A percentile compares a stretch with the other conserved stretches of the same genome.
These are phyloP conservation scores for Didymella keratinophila DNA, from an alignment of 2,329 filamentous ascomycete genomes.

Conservation along the genomic window DNA sequence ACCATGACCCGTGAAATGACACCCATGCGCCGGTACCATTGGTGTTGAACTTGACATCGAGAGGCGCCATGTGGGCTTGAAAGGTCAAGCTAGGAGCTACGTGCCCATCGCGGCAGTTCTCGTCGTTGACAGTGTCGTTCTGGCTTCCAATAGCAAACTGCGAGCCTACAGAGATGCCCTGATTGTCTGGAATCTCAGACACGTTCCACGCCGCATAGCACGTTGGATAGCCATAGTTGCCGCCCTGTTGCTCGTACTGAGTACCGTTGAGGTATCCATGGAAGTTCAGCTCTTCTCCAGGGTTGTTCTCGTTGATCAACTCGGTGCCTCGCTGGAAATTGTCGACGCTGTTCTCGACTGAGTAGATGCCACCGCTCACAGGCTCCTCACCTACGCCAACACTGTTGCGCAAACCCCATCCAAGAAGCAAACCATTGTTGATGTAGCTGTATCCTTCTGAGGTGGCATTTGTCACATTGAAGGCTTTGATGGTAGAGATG, in stretches of 20 bases:
- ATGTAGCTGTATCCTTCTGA: constrained; percentile 56
- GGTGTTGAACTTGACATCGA: constrained; percentile 73
- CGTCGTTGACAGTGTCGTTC: constrained; percentile 58
- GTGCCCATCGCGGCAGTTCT: constrained; percentile 52
- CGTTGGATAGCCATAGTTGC: constrained; percentile 74
- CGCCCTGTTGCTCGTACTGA: constrained; percentile 50
- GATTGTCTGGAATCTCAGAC: constrained; percentile 57
- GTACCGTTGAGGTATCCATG: constrained; percentile 69
- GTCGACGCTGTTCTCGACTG: constrained; percentile 76
- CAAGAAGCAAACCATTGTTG: constrained; percentile 60
- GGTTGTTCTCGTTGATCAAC: constrained; percentile 74
- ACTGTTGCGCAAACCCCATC: constrained; percentile 77
- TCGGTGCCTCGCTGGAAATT: constrained; percentile 64
- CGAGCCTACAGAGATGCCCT: constrained; percentile 54
- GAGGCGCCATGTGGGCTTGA: constrained; percentile 72
- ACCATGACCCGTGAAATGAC: constrained; percentile 76
- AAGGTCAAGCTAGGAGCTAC: constrained; percentile 65
- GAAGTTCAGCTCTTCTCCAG: constrained; percentile 77
- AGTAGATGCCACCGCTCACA: constrained; percentile 58
- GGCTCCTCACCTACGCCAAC: constrained; percentile 74
- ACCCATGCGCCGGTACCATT: constrained; percentile 68
- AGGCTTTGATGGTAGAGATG: constrained; percentile 72
- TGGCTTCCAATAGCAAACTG: constrained; percentile 60
- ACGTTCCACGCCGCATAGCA: constrained; percentile 74
- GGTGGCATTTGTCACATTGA: constrained; percentile 58